A percentile compares a stretch with the other conserved stretches of the same genome.
These are phyloP conservation scores for Fusarium aywerte DNA, from an alignment of 2,329 filamentous ascomycete species.

Conservation along the genomic window DNA sequence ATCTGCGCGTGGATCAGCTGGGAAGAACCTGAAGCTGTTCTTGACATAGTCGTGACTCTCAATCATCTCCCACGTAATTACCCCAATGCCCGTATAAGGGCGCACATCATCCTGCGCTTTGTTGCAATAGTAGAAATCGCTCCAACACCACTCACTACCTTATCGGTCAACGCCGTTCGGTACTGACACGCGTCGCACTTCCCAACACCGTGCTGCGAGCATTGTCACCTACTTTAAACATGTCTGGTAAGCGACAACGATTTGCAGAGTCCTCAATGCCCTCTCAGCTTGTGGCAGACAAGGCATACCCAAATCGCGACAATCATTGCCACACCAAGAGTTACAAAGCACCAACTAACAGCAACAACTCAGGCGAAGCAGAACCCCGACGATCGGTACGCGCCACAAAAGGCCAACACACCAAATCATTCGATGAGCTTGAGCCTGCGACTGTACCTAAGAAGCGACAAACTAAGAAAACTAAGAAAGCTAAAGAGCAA, in stretches of 20 bases:
- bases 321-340: constrained; percentile 15
- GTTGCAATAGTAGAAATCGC: constrained; percentile 47
- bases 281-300: constrained; percentile 19
- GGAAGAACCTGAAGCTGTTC: constrained; percentile 41
- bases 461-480: constrained; percentile 60
- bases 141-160: constrained; percentile 29
- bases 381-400: constrained; percentile 95
- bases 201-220: constrained; percentile 5
- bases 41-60: constrained; percentile 52
- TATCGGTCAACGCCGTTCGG: constrained; percentile 21
- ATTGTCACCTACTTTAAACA: constrained; percentile 34
- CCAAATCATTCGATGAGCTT: constrained; percentile 83
- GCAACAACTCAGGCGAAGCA: constrained; percentile 56
- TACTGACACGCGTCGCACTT: constrained; percentile 23
- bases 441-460: constrained; percentile 68
- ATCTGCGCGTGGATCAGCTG: constrained; percentile 41
- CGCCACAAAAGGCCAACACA: constrained; percentile 96
- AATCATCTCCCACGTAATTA: constrained; percentile 51
- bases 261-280: constrained; percentile 33
- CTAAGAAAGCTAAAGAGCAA: constrained; percentile 67
- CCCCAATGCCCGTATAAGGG: constrained; percentile 46
- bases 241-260: constrained; percentile 52
- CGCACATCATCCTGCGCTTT: constrained; percentile 41
- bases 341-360: constrained; percentile 39
- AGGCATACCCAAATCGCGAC: constrained; percentile 18